A percentile compares a stretch with the other conserved stretches of the same genome.
These are phyloP conservation scores for Chaetomium sp. DNA, from an alignment of 2,329 filamentous ascomycete genomes.

Conservation along the genomic window DNA sequence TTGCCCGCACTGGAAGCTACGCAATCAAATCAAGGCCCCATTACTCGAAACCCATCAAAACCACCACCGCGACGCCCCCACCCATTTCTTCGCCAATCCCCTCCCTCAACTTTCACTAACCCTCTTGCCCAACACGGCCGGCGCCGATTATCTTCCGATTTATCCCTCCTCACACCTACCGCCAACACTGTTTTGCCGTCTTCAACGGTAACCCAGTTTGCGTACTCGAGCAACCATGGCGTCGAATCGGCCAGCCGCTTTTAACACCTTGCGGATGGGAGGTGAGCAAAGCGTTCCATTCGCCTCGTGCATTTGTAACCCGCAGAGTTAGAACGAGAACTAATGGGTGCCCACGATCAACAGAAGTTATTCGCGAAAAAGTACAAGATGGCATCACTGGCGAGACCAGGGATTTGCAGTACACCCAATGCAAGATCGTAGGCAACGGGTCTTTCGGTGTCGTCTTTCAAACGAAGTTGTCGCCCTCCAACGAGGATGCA, in stretches of 20 bases:
- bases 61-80: background rate
- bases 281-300: conserved; percentile 54
- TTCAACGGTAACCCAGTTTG: conserved; percentile 24
- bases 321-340: background rate
- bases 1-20: background rate
- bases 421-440: conserved; percentile 99
- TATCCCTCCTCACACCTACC: conserved; percentile 18
- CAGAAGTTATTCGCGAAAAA: conserved; percentile 97
- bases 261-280: conserved; percentile 87
- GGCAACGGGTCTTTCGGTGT: conserved; percentile 98
- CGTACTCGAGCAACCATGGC: conserved; percentile 55
- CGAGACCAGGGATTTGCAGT: conserved; percentile 93
- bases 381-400: conserved; percentile 97
- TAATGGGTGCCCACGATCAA: conserved; percentile 22
- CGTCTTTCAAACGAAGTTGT: conserved; percentile 97
- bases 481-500: conserved; percentile 94
- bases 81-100: conserved; percentile 3
- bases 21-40: conserved; percentile 10
- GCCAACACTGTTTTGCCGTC: conserved; percentile 13
- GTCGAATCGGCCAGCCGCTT: conserved; percentile 85
- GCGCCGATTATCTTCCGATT: conserved; percentile 21
- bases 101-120: conserved; percentile 5
- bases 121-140: conserved; percentile 31
- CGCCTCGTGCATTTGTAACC: background rate
- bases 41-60: conserved; percentile 14